phyloP scores from a whole-genome alignment of 495 filamentous ascomycete species.

The Xylaria venustula region DNA sequence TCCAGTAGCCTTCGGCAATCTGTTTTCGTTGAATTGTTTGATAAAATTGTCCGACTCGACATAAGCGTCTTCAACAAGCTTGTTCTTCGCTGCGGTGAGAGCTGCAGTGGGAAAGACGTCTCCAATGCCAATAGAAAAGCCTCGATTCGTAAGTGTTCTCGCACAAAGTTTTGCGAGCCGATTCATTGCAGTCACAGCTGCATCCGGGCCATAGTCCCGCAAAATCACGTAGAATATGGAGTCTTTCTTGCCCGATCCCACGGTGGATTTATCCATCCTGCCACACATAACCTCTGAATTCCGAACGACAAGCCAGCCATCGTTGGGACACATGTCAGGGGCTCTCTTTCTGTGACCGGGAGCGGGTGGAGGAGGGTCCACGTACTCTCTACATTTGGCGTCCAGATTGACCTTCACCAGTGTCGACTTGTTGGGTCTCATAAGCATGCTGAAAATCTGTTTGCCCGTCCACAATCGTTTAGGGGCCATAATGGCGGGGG shows the following conservation, averaged over 20 bases:
- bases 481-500: slow-evolving; percentile 81
- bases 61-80: slow-evolving; percentile 77
- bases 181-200: slow-evolving; percentile 91
- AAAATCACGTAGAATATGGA: slow-evolving; percentile 96
- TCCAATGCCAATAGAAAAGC: slow-evolving; percentile 93
- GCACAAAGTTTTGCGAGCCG: slow-evolving; percentile 87
- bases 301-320: slow-evolving; percentile 85
- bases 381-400: slow-evolving; percentile 83
- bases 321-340: slow-evolving; percentile 78
- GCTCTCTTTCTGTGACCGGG: slow-evolving; percentile 39
- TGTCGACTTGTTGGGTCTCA: slow-evolving; percentile 82
- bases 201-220: slow-evolving; percentile 86
- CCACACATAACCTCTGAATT: slow-evolving; percentile 99
- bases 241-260: slow-evolving; percentile 95
- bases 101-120: slow-evolving; percentile 80
- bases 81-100: slow-evolving; percentile 67
- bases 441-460: slow-evolving; percentile 92
- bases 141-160: slow-evolving; percentile 81
- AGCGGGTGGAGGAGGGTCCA: slow-evolving; percentile 37
- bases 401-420: slow-evolving; percentile 88
- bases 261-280: slow-evolving; percentile 94
- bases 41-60: slow-evolving; percentile 82
- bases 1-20: slow-evolving; percentile 78
- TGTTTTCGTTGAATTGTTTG: slow-evolving; percentile 69
- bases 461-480: slow-evolving; percentile 94